A percentile compares a stretch with the other conserved stretches of the same genome.
These are phyloP conservation scores for Agaricales sp. DNA, from an alignment of 1,284 basidiomycete species.

Conservation along the genomic window DNA sequence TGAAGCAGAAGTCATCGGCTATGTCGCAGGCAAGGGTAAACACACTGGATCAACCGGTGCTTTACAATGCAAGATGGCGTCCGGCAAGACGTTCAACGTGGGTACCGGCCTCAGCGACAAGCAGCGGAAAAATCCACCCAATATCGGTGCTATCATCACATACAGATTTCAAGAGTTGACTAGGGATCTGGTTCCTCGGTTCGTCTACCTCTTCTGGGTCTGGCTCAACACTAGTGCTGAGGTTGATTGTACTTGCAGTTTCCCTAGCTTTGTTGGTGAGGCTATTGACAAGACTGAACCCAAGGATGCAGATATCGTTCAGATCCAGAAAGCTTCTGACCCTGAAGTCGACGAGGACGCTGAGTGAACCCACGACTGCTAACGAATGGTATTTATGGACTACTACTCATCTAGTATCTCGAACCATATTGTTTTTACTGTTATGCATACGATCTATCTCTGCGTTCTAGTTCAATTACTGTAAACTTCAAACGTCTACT, in stretches of 20 bases:
- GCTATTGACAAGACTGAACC: slow-evolving; percentile 41
- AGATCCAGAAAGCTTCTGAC: slow-evolving; percentile 22
- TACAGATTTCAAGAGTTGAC: slow-evolving; percentile 63
- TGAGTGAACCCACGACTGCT: no score
- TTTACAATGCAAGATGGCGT: slow-evolving; percentile 52
- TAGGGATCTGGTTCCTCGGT: slow-evolving; percentile 45
- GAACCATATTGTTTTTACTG: no score
- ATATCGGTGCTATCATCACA: slow-evolving; percentile 47
- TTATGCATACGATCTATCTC: no score
- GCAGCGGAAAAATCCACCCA: slow-evolving; percentile 41
- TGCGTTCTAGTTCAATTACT: no score
- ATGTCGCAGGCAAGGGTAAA: slow-evolving; percentile 46
- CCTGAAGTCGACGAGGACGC: slow-evolving; percentile 5
- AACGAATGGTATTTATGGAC: neutral
- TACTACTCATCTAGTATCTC: no score
- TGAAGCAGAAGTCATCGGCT: slow-evolving; percentile 51
- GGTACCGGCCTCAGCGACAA: slow-evolving; percentile 46
- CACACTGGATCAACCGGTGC: slow-evolving; percentile 43
- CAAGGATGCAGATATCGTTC: slow-evolving; percentile 44
- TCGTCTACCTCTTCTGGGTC: slow-evolving; percentile 7
- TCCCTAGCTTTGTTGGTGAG: slow-evolving; percentile 50
- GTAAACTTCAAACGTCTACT: no score
- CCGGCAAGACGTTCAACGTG: slow-evolving; percentile 49
- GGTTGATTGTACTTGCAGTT: slow-evolving; percentile 25
- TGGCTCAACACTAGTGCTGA: neutral